phyloP scores from a whole-genome alignment of 345 rosid genomes.

The Citrus unshiu region DNA sequence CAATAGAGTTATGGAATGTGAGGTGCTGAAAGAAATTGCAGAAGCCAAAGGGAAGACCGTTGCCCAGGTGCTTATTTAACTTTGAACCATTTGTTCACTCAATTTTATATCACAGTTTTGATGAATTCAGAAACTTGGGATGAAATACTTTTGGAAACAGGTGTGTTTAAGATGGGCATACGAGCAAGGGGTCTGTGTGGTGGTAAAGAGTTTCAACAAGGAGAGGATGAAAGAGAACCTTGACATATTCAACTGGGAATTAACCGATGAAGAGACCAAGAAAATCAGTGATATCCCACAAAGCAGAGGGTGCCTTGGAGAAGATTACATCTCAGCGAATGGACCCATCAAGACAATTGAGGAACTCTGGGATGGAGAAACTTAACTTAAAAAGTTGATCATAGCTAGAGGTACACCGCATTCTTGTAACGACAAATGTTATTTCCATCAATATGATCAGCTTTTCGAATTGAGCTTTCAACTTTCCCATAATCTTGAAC shows the following conservation, averaged over 20 bases:
- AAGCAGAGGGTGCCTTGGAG: conserved; percentile 32
- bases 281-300: conserved; percentile 48
- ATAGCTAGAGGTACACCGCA: background rate
- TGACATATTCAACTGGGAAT: conserved; percentile 53
- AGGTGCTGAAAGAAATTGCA: conserved; percentile 65
- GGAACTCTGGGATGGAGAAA: conserved; percentile 50
- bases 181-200: conserved; percentile 44
- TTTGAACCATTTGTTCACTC: background rate
- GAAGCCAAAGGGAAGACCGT: conserved; percentile 57
- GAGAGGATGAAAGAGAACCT: conserved; percentile 59
- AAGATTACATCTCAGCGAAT: conserved; percentile 24
- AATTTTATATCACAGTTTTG: background rate
- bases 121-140: background rate
- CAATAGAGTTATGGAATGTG: conserved; percentile 57
- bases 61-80: conserved; percentile 53
- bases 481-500: background rate
- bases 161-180: conserved; percentile 62
- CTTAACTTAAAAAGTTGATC: conserved; percentile 6
- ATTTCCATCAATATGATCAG: background rate
- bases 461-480: background rate
- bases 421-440: background rate
- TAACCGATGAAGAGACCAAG: conserved; percentile 39
- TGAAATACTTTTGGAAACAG: conserved; percentile 19
- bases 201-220: conserved; percentile 55
- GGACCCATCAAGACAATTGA: conserved; percentile 37